Evolutionary conservation across 2,329 filamentous ascomycete species (phyloP), one percentile per base, ranked within the genome.

Genomic region (Talaromyces amestolkiae): DNA sequence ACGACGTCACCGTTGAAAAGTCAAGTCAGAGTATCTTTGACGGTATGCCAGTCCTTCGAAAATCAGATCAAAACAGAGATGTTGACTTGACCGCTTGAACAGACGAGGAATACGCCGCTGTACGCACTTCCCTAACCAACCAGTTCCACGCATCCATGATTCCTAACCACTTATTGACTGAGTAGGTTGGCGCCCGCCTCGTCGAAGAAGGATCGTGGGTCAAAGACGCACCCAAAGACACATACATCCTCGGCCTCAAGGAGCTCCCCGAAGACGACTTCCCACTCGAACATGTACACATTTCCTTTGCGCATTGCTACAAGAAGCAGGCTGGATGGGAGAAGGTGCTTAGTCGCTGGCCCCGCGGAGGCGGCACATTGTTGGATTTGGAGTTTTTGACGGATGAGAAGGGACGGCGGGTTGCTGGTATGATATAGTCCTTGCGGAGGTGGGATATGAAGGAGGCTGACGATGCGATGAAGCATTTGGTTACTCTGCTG

Each of bases 371-470:
- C 63, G 91, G 92, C 70, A 89, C 86, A 0, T 86, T 97, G 15
- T 86, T 93, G 66, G 93, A 97, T 73, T 85, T 97, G 43, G 93
- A 97, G 76, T 97, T 97, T 76, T 83, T 97, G 43, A 86, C 87
- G 45, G 90, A 96, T 70, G 86, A 89, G 69, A 84, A 81, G 35
- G 91, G 91, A 43, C 83, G 90, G 86, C 74, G 78, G 67, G 78
- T 80, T 65, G 79, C 78, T 69, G 77, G 75, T 77, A 66, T 41
- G 56, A 17, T 58, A 19, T 43, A n/a, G 11, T 13, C 27, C 6
- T 51, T 27, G 7, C 2, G 6, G 7, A 9, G 22, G 47, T 24
- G 13, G 24, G 13, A 2, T 17, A 27, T 15, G 3, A 9, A 17
- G 22, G 11, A 15, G 9, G 22, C 39, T 59, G 22, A 43, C 22